Evolutionary conservation across 1,284 basidiomycete genomes (phyloP), one percentile per base, ranked within the genome.

Genomic region (Apiotrichum akiyoshidainum): DNA sequence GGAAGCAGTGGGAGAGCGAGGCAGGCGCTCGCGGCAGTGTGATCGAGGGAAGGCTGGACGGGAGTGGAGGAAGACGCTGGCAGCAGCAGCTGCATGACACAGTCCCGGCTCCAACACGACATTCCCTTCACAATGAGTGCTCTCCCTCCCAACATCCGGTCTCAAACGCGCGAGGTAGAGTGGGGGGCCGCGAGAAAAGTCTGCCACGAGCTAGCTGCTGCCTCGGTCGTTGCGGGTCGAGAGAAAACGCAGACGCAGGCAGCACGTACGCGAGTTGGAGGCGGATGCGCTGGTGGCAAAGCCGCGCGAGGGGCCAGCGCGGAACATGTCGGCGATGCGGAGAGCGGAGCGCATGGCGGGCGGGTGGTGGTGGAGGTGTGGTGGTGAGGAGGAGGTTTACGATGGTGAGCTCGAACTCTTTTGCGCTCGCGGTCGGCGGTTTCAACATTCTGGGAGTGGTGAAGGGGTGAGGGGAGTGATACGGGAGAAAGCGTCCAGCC

Each of bases 301-400:
- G 11, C 52, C 55, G 52, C 59, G 52, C 33, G 59, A 57, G 14
- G 55, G 52, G 10, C 55, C 59, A 11, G 52, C 54, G 34, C 57
- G 52, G 40, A 59, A 21, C 21, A 47, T 21, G 49, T 55, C 58
- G 50, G 44, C 46, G 50, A 53, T 40, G 39, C 59, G 59, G 37
- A 53, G 39, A 14, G 54, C 37, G 22, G 52, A 14, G 42, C 57
- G 52, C 56, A 57, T 57, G 49, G 57, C 45, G n/a, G 48, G 26
- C 26, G 39, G n/a, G 52, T 34, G 26, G 46, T 50, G 48, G 42
- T 44, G 12, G 52, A 41, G 45, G n/a, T 52, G 47, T 22, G 14
- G n/a, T 39, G 13, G 48, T 14, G 48, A 26, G 12, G 19, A n/a
- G n/a, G 34, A 21, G 26, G 26, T 11, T n/a, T 26, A 17, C 16